Evolutionary conservation across 768 basidiomycete species (phyloP), one percentile per base, ranked within the genome.

Genomic region (Aureoboletus auriporus): DNA sequence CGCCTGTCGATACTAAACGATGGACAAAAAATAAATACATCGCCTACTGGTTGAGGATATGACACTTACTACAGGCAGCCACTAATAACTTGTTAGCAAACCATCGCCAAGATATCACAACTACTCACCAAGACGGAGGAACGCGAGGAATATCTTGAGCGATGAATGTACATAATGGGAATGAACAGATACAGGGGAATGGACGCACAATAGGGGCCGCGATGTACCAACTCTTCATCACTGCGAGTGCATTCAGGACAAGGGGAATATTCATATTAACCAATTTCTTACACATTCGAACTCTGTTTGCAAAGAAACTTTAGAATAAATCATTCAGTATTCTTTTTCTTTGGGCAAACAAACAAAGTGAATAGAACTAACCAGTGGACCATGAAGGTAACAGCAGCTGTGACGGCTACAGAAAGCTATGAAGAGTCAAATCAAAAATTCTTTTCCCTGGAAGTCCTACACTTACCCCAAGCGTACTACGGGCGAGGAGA

Each of bases 331-430:
- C 20, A 23, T 23, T 23, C 20, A 23, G 20, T 23, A 23, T 20
- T 30, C 8, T 0, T 17, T 4, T 4, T 3, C 4, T 16, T 38
- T 5, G 8, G 9, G 33, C 2, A 27, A 23, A 16, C 13, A 9
- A 1, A 17, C 13, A 17, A 14, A 6, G 20, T 23, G 3, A 13
- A 26, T 34, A 38, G 4, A 36, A 44, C 64, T 3, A 1, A 65
- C 65, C 65, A 68, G n/a, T 67, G 65, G 27, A 67, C 65, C 44
- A 69, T 53, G 48, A 67, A 67, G 0, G 65, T 67, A n/a, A 67
- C 50, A 8, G 31, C 13, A 4, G 65, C 65, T 4, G 65, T 67
- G 7, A 67, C 55, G 1, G 65, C 65, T 11, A 67, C 65, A 28
- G 65, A 67, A 14, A 67, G 62, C 65, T 67, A 38, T 4, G 13